Percentiles rank a stretch among this genome's conserved stretches.
These are phyloP conservation scores for Paraphoma sp. DNA, from an alignment of 2,329 filamentous ascomycete genomes.

Conservation along the genomic window DNA sequence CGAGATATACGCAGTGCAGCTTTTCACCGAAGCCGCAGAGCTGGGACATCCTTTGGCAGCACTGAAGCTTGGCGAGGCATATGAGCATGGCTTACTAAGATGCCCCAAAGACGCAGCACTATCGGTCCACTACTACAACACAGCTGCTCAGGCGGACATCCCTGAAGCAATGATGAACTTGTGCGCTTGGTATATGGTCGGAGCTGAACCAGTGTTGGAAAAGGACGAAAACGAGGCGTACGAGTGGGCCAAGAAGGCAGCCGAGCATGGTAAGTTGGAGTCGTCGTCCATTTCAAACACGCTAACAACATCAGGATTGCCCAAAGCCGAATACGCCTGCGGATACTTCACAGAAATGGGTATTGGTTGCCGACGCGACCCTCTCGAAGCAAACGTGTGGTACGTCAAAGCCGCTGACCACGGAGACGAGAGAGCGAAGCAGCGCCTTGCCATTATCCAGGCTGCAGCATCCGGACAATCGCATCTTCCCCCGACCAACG, in stretches of 20 bases:
- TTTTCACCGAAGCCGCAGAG: slow-evolving; percentile 94
- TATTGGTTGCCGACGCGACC: slow-evolving; percentile 90
- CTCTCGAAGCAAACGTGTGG: slow-evolving; percentile 97
- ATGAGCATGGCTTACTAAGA: slow-evolving; percentile 86
- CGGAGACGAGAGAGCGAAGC: slow-evolving; percentile 87
- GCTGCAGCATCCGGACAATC: slow-evolving; percentile 72
- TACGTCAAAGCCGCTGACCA: slow-evolving; percentile 95
- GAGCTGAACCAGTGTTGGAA: slow-evolving; percentile 87
- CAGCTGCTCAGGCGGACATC: slow-evolving; percentile 83
- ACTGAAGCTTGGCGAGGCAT: slow-evolving; percentile 91
- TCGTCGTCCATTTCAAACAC: not conserved
- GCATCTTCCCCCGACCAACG: slow-evolving; percentile 15
- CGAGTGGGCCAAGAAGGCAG: slow-evolving; percentile 90
- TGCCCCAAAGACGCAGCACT: slow-evolving; percentile 91
- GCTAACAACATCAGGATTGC: slow-evolving; percentile 58
- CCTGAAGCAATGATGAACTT: slow-evolving; percentile 95
- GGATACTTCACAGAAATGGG: slow-evolving; percentile 99
- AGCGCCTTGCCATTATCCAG: slow-evolving; percentile 84
- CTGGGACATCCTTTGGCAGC: slow-evolving; percentile 86
- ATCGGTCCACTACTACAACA: slow-evolving; percentile 97
- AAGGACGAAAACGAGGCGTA: slow-evolving; percentile 97
- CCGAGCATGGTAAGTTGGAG: slow-evolving; percentile 73
- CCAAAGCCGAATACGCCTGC: slow-evolving; percentile 86
- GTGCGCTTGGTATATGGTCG: slow-evolving; percentile 98
- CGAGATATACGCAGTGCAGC: slow-evolving; percentile 85